Percentiles rank a stretch among this genome's conserved stretches.
phyloP scores from a whole-genome alignment of 495 filamentous ascomycete genomes.

The Xylaria cubensis region DNA sequence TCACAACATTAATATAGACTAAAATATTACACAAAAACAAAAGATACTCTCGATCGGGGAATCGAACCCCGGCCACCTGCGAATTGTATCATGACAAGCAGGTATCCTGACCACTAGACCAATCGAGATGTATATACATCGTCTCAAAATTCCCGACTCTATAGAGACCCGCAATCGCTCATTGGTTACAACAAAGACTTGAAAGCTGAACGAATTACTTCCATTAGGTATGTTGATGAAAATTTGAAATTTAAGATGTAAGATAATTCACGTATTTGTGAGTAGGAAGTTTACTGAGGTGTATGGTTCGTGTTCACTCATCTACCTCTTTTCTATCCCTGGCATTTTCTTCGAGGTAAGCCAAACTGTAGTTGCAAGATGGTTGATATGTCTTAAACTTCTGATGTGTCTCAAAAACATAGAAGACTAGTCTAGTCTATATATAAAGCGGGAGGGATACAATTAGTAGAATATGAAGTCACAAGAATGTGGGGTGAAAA shows the following conservation, averaged over 20 bases:
- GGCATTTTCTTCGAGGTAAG: not conserved
- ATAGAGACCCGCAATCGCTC: no score
- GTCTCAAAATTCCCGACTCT: no score
- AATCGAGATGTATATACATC: constrained; percentile 34
- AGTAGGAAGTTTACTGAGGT: no score
- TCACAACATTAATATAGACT: no score
- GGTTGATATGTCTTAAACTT: not conserved
- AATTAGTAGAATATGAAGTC: not conserved
- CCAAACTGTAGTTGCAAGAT: not conserved
- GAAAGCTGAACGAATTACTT: no score
- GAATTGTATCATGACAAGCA: constrained; percentile 42
- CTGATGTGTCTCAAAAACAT: not conserved
- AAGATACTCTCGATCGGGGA: constrained; percentile 47
- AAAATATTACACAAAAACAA: constrained; percentile 5
- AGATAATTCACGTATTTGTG: no score
- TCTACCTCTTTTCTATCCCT: not conserved
- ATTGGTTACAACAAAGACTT: no score
- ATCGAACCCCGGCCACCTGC: constrained; percentile 52
- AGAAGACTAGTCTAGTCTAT: not conserved
- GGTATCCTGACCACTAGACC: constrained; percentile 50
- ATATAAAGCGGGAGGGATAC: not conserved
- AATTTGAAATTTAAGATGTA: no score
- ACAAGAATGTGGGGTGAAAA: constrained; percentile 3
- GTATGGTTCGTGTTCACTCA: not conserved
- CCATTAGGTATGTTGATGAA: no score